Evolutionary conservation across 495 filamentous ascomycete genomes (phyloP).

Genomic region (Neurospora hispaniola): DNA sequence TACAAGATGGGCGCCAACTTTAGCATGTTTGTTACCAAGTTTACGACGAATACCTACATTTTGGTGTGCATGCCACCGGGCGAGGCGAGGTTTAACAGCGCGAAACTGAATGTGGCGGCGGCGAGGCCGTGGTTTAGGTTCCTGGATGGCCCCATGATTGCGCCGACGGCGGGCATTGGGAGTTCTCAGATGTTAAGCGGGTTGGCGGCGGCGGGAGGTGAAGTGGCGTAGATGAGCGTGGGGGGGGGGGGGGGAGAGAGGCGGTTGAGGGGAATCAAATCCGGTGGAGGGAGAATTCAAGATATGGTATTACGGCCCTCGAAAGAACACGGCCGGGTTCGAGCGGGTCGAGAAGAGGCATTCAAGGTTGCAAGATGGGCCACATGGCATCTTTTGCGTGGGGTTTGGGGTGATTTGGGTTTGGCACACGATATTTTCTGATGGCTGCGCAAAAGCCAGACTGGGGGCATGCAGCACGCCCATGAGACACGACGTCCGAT

Average conservation of each 20-base stretch:
- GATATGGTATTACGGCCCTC: background rate
- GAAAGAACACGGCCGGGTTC: background rate
- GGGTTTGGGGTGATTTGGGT: background rate
- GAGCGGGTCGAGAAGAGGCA: background rate
- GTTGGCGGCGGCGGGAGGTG: background rate
- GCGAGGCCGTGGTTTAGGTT: conserved; percentile 70
- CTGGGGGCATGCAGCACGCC: background rate
- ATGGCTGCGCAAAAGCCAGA: background rate
- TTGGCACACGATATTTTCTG: background rate
- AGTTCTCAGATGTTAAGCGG: conserved; percentile 1
- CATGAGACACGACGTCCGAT: background rate
- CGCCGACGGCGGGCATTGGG: background rate
- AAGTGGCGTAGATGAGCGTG: background rate
- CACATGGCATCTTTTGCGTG: background rate
- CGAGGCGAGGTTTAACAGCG: conserved; percentile 78
- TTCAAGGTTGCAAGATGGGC: background rate
- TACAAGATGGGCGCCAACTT: conserved; percentile 52
- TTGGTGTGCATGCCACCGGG: conserved; percentile 82
- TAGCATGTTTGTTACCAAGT: conserved; percentile 81
- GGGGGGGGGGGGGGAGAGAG: background rate
- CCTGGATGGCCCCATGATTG: conserved; percentile 29
- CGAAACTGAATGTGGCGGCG: conserved; percentile 77
- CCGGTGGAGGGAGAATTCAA: background rate
- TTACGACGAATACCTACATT: conserved; percentile 95
- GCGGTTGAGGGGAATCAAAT: background rate